Conservation (phyloP, 306 rosid species). For the Spatholobus suberectus region DNA sequence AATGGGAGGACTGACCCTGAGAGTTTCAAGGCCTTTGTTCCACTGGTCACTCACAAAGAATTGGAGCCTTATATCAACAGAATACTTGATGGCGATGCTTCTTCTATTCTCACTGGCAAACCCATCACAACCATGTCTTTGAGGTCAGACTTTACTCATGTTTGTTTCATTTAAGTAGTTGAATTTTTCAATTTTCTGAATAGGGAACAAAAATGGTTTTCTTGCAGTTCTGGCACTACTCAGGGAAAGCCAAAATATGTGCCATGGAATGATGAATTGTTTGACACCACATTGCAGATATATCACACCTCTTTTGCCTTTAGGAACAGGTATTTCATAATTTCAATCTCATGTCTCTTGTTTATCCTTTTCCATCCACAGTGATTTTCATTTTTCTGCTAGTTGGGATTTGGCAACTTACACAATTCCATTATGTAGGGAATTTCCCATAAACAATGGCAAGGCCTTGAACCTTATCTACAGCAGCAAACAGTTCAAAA, state of each 20-base stretch:
- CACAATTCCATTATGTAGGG: constrained; percentile 48
- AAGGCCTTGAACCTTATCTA: constrained; percentile 81
- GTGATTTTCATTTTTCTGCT: neutral
- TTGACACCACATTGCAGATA: constrained; percentile 79
- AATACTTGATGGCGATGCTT: constrained; percentile 70
- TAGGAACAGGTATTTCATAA: constrained; percentile 70
- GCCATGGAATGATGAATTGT: constrained; percentile 90
- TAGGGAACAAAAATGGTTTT: neutral
- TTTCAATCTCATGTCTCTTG: neutral
- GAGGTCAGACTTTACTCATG: constrained; percentile 50
- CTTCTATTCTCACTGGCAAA: constrained; percentile 80
- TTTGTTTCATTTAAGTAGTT: constrained; percentile 5
- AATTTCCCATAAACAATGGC: constrained; percentile 74
- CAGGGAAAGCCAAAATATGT: constrained; percentile 82
- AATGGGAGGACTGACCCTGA: constrained; percentile 84
- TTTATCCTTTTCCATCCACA: neutral
- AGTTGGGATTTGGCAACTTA: neutral
- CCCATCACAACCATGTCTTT: constrained; percentile 83
- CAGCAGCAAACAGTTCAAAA: constrained; percentile 79
- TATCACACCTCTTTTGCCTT: constrained; percentile 83
- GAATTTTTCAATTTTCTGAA: constrained; percentile 16
- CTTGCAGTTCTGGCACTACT: constrained; percentile 94
- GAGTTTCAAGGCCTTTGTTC: constrained; percentile 80
- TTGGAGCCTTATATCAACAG: constrained; percentile 74
- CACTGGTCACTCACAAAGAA: constrained; percentile 72